Base-by-base conservation (phyloP, 2,329 filamentous ascomycete species). In the Penicillium sp. region DNA sequence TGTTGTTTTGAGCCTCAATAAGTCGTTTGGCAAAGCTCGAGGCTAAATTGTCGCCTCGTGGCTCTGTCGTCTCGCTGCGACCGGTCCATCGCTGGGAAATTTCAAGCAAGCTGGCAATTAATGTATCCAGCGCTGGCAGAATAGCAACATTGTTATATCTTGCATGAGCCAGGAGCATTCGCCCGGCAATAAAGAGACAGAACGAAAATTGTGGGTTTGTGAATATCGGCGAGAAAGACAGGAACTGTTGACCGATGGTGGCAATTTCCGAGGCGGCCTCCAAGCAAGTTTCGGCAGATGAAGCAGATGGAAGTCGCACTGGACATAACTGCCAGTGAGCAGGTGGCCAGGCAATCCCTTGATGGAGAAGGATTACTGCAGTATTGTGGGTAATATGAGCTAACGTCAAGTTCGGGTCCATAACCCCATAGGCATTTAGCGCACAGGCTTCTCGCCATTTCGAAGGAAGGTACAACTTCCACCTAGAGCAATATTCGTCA, bases 301-400 rank as follows among this genome's bases (percentile, higher is more conserved):
- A 80, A 3, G 71, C 67, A 46, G 75, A 80, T 0, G 80, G 80
- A 1, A 82, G 62, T 55, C 69, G 68, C 4, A 76, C 69, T 26
- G 67, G 55, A 62, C 60, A 69, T 14, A 55, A 57, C 68, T 67
- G 61, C 69, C 69, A 73, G 25, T 73, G 57, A 21, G 60, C 25
- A 2, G 70, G 66, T 5, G 73, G 72, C 44, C 72, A 72, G 64
- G 79, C 80, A 42, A 82, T 80, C 7, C 71, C 69, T 53, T 82
- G 80, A 53, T 82, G 80, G 0, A 82, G 65, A 0, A 82, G 66
- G 10, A 82, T 80, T 58, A 81, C 79, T 0, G 79, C 79, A 0
- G 79, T 78, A 54, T 82, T 82, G 47, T 82, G 80, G 0, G 78
- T 82, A 4, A 80, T 72, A 39, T 83, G 79, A 0, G 80, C 80